A percentile compares a stretch with the other conserved stretches of the same genome.
Evolutionary conservation across 2,329 filamentous ascomycete genomes (phyloP).

Genomic region (Botrytis sinoallii): DNA sequence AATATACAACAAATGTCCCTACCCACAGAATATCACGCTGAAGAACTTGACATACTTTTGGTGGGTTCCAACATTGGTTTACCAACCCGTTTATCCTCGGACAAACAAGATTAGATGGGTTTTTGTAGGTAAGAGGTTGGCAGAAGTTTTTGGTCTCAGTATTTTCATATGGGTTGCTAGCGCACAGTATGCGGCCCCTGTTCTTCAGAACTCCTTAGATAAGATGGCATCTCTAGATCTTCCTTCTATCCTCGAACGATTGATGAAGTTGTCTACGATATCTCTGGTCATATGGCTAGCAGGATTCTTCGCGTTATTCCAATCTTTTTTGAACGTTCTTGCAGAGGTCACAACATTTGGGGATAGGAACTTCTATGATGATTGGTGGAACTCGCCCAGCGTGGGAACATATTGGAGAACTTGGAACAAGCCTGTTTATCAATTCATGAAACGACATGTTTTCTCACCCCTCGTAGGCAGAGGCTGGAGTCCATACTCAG

Average conservation of each 20-base stretch:
- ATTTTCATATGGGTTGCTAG: slow-evolving; percentile 95
- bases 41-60: slow-evolving; percentile 91
- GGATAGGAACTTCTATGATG: slow-evolving; percentile 91
- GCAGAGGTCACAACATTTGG: slow-evolving; percentile 88
- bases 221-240: slow-evolving; percentile 81
- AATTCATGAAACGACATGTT: slow-evolving; percentile 93
- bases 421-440: slow-evolving; percentile 97
- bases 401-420: slow-evolving; percentile 88
- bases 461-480: slow-evolving; percentile 84
- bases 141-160: slow-evolving; percentile 72
- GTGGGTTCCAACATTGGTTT: slow-evolving; percentile 95
- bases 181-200: slow-evolving; percentile 89
- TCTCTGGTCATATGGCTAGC: slow-evolving; percentile 95
- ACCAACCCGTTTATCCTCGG: slow-evolving; percentile 93
- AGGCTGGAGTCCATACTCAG: slow-evolving; percentile 68
- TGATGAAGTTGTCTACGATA: slow-evolving; percentile 94
- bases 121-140: slow-evolving; percentile 80
- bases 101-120: slow-evolving; percentile 77
- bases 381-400: slow-evolving; percentile 95
- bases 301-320: slow-evolving; percentile 95
- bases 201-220: slow-evolving; percentile 83
- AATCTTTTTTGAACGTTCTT: slow-evolving; percentile 85
- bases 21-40: slow-evolving; percentile 87
- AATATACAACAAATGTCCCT: slow-evolving; percentile 79
- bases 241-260: slow-evolving; percentile 77